Percentiles rank a stretch among this genome's conserved stretches.
Conservation (phyloP, 495 filamentous ascomycete genomes). For the Penicillium subrubescens region DNA sequence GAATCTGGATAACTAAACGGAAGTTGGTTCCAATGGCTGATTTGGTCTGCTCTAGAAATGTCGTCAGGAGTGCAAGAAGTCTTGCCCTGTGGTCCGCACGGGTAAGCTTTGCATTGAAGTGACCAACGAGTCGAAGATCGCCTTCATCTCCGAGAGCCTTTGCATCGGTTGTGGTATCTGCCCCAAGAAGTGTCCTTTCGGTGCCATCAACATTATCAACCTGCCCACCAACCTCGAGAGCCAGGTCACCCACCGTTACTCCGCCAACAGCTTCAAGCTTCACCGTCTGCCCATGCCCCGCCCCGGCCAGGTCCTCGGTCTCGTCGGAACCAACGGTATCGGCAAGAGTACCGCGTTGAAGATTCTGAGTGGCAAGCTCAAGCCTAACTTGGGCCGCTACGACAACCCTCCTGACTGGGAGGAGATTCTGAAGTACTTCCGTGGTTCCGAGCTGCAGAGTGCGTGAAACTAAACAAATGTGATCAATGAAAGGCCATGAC, state of each 20-base stretch:
- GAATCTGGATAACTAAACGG: no score
- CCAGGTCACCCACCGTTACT: slow-evolving; percentile 97
- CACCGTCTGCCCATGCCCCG: slow-evolving; percentile 93
- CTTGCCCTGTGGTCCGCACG: slow-evolving; percentile 95
- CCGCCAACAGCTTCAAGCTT: slow-evolving; percentile 99
- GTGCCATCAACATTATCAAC: slow-evolving; percentile 99
- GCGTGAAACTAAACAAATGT: slow-evolving; percentile 28
- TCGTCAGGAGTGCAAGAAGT: slow-evolving; percentile 98
- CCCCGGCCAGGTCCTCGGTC: slow-evolving; percentile 93
- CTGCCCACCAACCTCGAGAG: slow-evolving; percentile 97
- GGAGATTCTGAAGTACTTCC: slow-evolving; percentile 96
- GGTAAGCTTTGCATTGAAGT: slow-evolving; percentile 99
- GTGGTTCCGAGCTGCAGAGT: slow-evolving; percentile 97
- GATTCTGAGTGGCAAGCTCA: slow-evolving; percentile 96
- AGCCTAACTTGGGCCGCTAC: slow-evolving; percentile 93
- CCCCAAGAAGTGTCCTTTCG: slow-evolving; percentile 98
- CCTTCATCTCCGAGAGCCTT: slow-evolving; percentile 93
- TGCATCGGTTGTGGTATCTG: slow-evolving; percentile 99
- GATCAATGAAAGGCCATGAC: background rate
- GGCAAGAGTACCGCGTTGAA: slow-evolving; percentile 98
- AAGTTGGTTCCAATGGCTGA: slow-evolving; percentile 16
- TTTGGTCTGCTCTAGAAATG: slow-evolving; percentile 65
- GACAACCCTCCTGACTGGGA: slow-evolving; percentile 99
- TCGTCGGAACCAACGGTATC: slow-evolving; percentile 99
- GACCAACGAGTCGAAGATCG: slow-evolving; percentile 83